Evolutionary conservation across 139 green algal genomes (phyloP).

Genomic region (Tetraselmis chui): DNA sequence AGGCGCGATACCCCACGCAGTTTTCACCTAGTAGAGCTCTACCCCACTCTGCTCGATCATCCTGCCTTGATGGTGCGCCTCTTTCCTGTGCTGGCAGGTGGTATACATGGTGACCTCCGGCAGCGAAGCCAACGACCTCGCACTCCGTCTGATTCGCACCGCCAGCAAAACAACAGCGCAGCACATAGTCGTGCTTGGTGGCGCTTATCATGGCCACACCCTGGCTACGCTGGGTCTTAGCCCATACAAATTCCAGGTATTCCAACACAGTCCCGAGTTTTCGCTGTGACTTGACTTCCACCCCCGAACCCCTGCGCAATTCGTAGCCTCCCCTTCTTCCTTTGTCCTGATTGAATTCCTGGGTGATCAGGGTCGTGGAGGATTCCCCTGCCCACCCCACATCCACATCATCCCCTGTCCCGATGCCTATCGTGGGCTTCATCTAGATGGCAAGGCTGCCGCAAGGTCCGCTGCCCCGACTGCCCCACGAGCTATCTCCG

Average conservation of each 20-base stretch:
- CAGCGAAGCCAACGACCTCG: constrained; percentile 84
- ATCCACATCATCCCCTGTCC: neutral
- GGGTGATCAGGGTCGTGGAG: neutral
- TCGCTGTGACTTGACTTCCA: too few relatives aligned
- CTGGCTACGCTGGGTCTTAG: constrained; percentile 36
- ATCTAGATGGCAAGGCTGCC: constrained; percentile 44
- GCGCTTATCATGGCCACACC: constrained; percentile 76
- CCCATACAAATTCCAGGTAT: constrained; percentile 65
- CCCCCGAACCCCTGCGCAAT: too few relatives aligned
- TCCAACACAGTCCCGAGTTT: too few relatives aligned
- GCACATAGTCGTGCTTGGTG: constrained; percentile 55
- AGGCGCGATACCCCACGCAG: neutral
- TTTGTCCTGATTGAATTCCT: too few relatives aligned
- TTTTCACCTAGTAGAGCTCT: too few relatives aligned
- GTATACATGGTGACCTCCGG: constrained; percentile 74
- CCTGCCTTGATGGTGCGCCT: too few relatives aligned
- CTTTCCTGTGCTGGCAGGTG: too few relatives aligned
- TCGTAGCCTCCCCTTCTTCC: too few relatives aligned
- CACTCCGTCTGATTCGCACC: constrained; percentile 54
- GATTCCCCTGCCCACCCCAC: neutral
- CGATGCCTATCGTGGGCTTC: constrained; percentile 15
- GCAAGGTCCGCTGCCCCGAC: constrained; percentile 22
- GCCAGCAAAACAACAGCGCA: neutral
- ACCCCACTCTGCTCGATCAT: too few relatives aligned
- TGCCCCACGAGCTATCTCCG: too few relatives aligned